Percentiles rank a stretch among this genome's conserved stretches.
These are phyloP conservation scores for Ustilago tritici DNA, from an alignment of 1,284 basidiomycete genomes.

Conservation along the genomic window DNA sequence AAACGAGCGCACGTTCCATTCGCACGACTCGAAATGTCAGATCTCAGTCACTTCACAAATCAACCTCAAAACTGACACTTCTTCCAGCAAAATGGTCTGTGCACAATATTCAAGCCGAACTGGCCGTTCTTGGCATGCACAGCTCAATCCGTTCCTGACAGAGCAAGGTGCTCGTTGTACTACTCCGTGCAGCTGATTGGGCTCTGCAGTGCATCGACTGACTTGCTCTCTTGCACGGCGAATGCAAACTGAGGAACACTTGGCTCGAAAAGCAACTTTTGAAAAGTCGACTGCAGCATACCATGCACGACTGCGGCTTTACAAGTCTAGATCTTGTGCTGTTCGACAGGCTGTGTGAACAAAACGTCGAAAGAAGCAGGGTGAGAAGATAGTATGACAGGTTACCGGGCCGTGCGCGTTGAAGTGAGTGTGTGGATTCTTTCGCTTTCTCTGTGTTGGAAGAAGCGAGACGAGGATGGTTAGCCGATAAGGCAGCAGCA, in stretches of 20 bases:
- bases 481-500: constrained; percentile 13
- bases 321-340: constrained; percentile 1
- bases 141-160: neutral
- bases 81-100: neutral
- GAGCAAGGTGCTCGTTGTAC: neutral
- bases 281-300: neutral
- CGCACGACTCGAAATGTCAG: neutral
- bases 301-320: constrained; percentile 8
- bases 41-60: neutral
- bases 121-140: neutral
- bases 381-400: neutral
- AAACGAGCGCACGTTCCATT: too few relatives aligned
- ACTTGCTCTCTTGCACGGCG: neutral
- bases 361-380: neutral
- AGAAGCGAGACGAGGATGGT: constrained; percentile 10
- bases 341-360: constrained; percentile 6
- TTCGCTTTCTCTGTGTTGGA: neutral
- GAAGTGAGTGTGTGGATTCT: neutral
- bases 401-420: constrained; percentile 19
- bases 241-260: neutral
- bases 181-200: neutral
- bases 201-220: neutral
- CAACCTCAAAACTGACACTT: neutral
- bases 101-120: neutral
- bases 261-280: neutral